These are phyloP conservation scores for Claviceps sp. DNA, from an alignment of 2,329 filamentous ascomycete species.

Conservation along the genomic window DNA sequence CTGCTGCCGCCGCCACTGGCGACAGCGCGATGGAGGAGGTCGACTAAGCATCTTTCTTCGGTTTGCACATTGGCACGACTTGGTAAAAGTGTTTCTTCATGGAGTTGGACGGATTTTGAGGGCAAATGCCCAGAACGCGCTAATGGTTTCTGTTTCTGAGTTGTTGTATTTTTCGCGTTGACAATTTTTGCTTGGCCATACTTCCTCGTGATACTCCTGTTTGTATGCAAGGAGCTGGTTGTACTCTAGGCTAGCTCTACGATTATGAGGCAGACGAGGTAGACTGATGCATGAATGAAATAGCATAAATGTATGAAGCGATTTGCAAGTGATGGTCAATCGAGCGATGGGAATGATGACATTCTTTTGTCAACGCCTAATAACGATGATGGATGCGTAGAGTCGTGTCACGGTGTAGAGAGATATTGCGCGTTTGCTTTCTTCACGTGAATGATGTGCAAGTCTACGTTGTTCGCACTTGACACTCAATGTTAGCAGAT, in stretches of 20 bases:
- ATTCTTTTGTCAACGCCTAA: too few species aligned
- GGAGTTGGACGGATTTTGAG: slow-evolving; percentile 28
- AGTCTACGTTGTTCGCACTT: too few species aligned
- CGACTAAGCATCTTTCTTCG: slow-evolving; percentile 50
- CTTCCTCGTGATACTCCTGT: slow-evolving; percentile 15
- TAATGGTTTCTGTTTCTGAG: slow-evolving; percentile 14
- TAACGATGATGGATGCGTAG: too few species aligned
- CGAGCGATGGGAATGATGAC: neutral
- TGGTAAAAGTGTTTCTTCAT: slow-evolving; percentile 21
- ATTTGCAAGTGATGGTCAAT: neutral
- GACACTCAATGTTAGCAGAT: too few species aligned
- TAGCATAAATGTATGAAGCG: slow-evolving; percentile 12
- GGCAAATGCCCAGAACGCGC: slow-evolving; percentile 18
- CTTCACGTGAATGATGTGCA: too few species aligned
- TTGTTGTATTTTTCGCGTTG: slow-evolving; percentile 12
- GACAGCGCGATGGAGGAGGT: slow-evolving; percentile 99
- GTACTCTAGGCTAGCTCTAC: slow-evolving; percentile 27
- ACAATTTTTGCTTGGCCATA: slow-evolving; percentile 19
- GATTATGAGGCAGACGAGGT: slow-evolving; percentile 28
- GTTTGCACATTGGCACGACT: slow-evolving; percentile 20
- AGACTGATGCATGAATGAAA: slow-evolving; percentile 25
- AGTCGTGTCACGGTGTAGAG: neutral
- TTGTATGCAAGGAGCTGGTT: slow-evolving; percentile 13
- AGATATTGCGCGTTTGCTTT: neutral
- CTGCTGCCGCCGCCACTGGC: slow-evolving; percentile 46